Evolutionary conservation across 257 asterid species (phyloP).

Genomic region (Jacaranda copaia): DNA sequence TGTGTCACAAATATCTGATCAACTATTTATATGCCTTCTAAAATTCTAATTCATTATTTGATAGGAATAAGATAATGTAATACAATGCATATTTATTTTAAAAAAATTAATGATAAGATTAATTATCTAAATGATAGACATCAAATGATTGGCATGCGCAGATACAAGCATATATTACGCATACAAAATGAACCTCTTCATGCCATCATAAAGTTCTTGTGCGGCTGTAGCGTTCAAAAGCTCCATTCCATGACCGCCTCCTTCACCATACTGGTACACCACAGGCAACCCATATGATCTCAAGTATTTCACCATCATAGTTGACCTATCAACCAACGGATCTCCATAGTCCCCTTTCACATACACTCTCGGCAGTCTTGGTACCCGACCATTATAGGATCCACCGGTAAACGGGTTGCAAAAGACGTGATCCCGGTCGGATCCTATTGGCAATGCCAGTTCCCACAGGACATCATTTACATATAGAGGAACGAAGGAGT

Average conservation of each 20-base stretch:
- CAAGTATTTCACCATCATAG: neutral
- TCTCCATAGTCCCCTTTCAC: slow-evolving; percentile 15
- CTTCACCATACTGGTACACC: neutral
- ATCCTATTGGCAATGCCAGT: slow-evolving; percentile 24
- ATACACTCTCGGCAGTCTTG: slow-evolving; percentile 10
- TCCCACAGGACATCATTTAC: slow-evolving; percentile 33
- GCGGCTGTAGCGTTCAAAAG: neutral
- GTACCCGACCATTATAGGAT: neutral
- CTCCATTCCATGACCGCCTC: slow-evolving; percentile 11
- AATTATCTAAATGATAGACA: too few relatives aligned
- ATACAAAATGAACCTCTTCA: too few relatives aligned
- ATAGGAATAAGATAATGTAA: too few relatives aligned
- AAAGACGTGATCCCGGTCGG: slow-evolving; percentile 26
- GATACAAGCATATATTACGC: too few relatives aligned
- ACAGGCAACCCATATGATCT: neutral
- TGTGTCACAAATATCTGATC: too few relatives aligned
- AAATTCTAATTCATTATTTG: too few relatives aligned
- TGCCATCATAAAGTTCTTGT: too few relatives aligned
- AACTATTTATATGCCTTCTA: too few relatives aligned
- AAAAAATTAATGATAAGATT: too few relatives aligned
- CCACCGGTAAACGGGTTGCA: too few relatives aligned
- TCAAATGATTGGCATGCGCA: too few relatives aligned
- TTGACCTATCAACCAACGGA: slow-evolving; percentile 16
- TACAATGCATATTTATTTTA: too few relatives aligned
- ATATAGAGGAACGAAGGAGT: slow-evolving; percentile 24